Conservation (phyloP, 2,329 filamentous ascomycete genomes). For the Venturia asperata region DNA sequence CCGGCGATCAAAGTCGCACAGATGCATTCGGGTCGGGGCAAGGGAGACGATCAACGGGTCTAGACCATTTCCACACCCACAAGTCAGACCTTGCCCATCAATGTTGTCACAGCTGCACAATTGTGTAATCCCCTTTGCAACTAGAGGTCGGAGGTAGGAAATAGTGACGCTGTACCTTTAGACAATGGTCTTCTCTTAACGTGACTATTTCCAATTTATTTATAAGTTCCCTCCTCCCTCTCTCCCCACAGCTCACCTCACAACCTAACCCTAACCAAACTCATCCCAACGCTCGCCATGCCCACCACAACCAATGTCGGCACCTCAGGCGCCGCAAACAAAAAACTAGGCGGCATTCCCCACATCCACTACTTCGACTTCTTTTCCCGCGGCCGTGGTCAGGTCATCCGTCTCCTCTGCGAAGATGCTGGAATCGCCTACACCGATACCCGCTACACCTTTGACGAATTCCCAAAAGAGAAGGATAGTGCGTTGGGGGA, state of each 20-base stretch:
- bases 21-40: constrained; percentile 4
- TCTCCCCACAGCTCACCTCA: neutral
- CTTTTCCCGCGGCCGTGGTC: constrained; percentile 28
- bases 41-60: constrained; percentile 2
- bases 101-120: neutral
- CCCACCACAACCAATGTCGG: constrained; percentile 21
- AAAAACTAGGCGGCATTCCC: constrained; percentile 30
- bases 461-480: constrained; percentile 27
- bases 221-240: neutral
- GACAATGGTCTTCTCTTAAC: neutral
- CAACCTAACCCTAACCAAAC: neutral
- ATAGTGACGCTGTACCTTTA: neutral
- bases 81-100: neutral
- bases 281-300: neutral
- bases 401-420: constrained; percentile 27
- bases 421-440: constrained; percentile 30
- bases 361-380: constrained; percentile 31
- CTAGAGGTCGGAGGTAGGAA: too few relatives aligned
- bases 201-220: neutral
- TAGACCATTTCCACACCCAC: constrained; percentile 1
- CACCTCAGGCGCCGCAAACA: constrained; percentile 25
- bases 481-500: constrained; percentile 25
- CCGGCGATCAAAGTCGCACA: neutral
- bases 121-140: neutral
- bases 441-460: constrained; percentile 28